Base-by-base conservation (phyloP, 257 asterid genomes). In the Orobanche coerulescens region DNA sequence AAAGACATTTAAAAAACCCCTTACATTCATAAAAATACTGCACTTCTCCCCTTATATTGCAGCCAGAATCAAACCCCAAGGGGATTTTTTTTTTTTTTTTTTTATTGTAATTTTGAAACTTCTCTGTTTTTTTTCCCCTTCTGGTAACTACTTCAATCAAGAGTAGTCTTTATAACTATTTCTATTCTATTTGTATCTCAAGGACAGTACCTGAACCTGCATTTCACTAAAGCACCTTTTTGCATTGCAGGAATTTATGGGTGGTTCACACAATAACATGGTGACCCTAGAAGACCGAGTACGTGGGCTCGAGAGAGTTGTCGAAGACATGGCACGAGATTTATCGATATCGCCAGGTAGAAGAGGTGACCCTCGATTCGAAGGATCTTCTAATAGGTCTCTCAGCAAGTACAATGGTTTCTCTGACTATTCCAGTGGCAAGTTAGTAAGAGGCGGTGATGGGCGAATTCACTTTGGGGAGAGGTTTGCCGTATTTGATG, bases 221-320 rank as follows among this genome's bases (percentile, higher is more conserved):
- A 49, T 64, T 74, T 68, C 15, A 14, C 65, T 58, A 31, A 76
- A 47, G 36, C 15, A 68, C 16, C 3, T 34, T 64, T 70, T 71
- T 56, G 53, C 67, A 26, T 52, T 65, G 66, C 77, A 93, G 96
- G 97, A 90, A 61, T 90, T 89, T 77, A 93, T 93, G 97, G 96
- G 99, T 19, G 95, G 99, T 52, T 93, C 97, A 48, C 99, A 87
- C 66, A 88, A 85, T 46, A 87, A 88, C 86, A 93, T 93, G 99
- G 67, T 90, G 72, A 87, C 99, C 53, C 84, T 93, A 11, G 99
- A 90, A 75, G 84, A 82, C 66, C 83, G 99, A 74, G 97, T 93
- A 8, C 75, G 92, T 39, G 96, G 99, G 51, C 96, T 93, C 23
- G 99, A 93, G 84, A 83, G 99, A 79, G 87, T 93, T 18, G 95